Evolutionary conservation across 2,329 filamentous ascomycete species (phyloP), one percentile per base, ranked within the genome.

Genomic region (Exutisphaerella laricina): DNA sequence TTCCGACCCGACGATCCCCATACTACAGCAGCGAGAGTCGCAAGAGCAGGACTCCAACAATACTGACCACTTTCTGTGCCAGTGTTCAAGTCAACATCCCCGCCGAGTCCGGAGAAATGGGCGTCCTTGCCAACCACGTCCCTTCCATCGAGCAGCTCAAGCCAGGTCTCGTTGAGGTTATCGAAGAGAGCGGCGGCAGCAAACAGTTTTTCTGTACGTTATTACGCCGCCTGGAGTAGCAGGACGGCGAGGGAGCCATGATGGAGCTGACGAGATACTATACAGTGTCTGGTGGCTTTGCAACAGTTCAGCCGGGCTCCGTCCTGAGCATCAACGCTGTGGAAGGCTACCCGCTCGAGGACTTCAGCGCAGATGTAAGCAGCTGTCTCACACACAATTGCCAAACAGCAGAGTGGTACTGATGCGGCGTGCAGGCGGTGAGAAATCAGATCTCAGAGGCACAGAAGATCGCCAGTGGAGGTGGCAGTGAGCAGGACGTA

Each of bases 141-240:
- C 89, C 92, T 55, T 88, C 89, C 51, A 97, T 98, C 66, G 92
- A 98, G 79, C 92, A 98, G 78, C 79, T 98, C 71, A 95, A 94
- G 80, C 89, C 92, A 50, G 92, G 92, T 64, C 74, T 97, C 58
- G 79, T 98, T 58, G 90, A 97, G 78, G 78, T 98, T 65, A 80
- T 97, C 58, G 90, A 97, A 78, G 92, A 98, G 79, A 79, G 74
- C 65, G 86, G 88, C 65, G 77, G 76, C 56, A 83, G 69, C 85
- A 98, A 98, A 82, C 87, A 94, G 73, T 98, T 92, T 77, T 98
- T 98, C 84, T 79, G 89, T 95, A 86, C 61, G 88, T 82, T 32
- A 4, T 20, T 22, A n/a, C n/a, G n/a, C n/a, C n/a, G n/a, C n/a
- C n/a, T n/a, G n/a, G n/a, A n/a, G n/a, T n/a, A n/a, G n/a, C n/a